Evolutionary conservation across 164 flowering plant genomes (phyloP), one percentile per base, ranked within the genome.

Genomic region (Dillenia turbinata): DNA sequence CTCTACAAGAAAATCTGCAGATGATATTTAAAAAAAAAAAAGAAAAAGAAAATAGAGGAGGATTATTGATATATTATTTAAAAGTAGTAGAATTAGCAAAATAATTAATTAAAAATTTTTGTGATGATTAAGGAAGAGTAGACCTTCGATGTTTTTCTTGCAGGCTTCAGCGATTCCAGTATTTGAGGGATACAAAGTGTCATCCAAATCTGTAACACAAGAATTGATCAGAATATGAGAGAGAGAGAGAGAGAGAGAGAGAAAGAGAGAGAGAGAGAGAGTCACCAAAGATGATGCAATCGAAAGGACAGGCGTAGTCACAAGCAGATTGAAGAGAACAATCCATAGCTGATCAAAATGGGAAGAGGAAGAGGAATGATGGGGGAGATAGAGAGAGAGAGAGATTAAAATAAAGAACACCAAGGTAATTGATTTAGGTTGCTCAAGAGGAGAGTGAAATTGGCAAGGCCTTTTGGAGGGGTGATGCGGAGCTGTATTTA

Each of bases 101-200:
- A 19, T 19, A 19, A 19, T 19, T 19, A 19, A 1, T 19, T 19
- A 19, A 19, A 19, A 19, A 1, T 19, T 19, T 19, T 19, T 19
- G 1, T 19, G 22, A 19, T 19, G 22, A 55, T 47, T 17, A 24
- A 40, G 47, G 9, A 0, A 22, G 0, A 22, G 0, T 49, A 5
- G 16, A 86, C 98, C 97, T 15, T 90, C 88, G 24, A 93, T 91
- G 78, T 93, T 90, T 44, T 64, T 81, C 74, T 75, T 83, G 68
- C 76, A 69, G 47, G 84, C 83, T 50, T 65, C 70, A 5, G 83
- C 85, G 3, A 92, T 70, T 65, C 96, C 98, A 5, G 71, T 59
- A 44, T 71, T 77, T 0, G 81, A 73, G 15, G 96, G 75, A 63
- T 90, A 93, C 66, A 93, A 33, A 56, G 97, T 93, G 58, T 90